Percentiles rank a stretch among this genome's conserved stretches.
Conservation (phyloP, 768 basidiomycete genomes). For the Kwoniella mangroviensis region DNA sequence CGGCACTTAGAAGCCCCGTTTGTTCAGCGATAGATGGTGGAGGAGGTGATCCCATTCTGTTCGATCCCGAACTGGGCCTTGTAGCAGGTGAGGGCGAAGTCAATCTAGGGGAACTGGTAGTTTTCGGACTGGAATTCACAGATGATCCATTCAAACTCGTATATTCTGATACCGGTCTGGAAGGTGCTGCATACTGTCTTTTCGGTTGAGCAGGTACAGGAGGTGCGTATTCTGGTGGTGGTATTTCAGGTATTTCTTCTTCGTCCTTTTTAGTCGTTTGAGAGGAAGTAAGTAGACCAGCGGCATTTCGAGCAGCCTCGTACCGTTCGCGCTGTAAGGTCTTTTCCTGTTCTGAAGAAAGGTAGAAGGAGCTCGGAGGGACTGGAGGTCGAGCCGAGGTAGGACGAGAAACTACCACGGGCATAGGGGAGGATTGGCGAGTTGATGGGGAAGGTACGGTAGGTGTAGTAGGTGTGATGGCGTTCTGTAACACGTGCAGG, state of each 20-base stretch:
- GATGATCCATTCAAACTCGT: slow-evolving; percentile 16
- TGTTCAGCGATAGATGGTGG: slow-evolving; percentile 5
- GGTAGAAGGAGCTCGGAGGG: slow-evolving; percentile 20
- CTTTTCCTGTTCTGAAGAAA: slow-evolving; percentile 35
- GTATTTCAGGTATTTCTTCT: slow-evolving; percentile 26
- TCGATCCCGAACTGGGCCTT: neutral
- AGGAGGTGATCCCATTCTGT: slow-evolving; percentile 7
- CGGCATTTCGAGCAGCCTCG: slow-evolving; percentile 31
- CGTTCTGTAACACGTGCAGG: slow-evolving; percentile 2
- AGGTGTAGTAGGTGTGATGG: slow-evolving; percentile 16
- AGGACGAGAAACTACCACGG: neutral
- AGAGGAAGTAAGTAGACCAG: neutral
- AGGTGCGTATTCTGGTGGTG: slow-evolving; percentile 54
- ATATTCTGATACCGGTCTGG: slow-evolving; percentile 32
- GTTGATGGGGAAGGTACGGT: slow-evolving; percentile 14
- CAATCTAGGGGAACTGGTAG: slow-evolving; percentile 3
- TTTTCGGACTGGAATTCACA: slow-evolving; percentile 13
- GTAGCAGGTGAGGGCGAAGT: slow-evolving; percentile 8
- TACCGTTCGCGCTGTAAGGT: slow-evolving; percentile 26
- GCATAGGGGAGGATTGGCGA: slow-evolving; percentile 14
- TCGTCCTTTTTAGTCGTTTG: neutral
- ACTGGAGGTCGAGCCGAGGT: slow-evolving; percentile 5
- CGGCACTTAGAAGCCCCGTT: slow-evolving; percentile 21
- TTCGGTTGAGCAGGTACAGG: slow-evolving; percentile 27
- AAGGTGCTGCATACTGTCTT: slow-evolving; percentile 30